phyloP scores from a whole-genome alignment of 129 eudicot species.

The Flaveria brownii region DNA sequence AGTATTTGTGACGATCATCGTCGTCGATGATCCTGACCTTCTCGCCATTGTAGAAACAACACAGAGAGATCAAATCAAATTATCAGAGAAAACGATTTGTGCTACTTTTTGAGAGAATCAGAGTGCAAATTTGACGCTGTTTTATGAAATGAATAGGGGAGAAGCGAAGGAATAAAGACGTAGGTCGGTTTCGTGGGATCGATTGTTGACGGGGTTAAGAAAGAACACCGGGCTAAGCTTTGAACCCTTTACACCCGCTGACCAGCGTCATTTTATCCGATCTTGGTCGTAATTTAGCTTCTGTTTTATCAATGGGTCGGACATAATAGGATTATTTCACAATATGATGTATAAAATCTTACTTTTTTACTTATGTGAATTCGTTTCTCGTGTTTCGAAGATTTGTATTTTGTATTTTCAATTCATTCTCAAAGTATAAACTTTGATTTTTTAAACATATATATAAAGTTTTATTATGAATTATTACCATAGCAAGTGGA shows the following conservation, averaged over 20 bases:
- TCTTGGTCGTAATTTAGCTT: not conserved
- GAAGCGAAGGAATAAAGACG: conserved; percentile 5
- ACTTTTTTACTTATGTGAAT: too few species aligned
- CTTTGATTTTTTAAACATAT: too few species aligned
- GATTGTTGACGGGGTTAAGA: conserved; percentile 22
- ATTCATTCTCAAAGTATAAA: too few species aligned
- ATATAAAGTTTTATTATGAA: too few species aligned
- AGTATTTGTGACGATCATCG: conserved; percentile 83
- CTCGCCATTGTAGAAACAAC: conserved; percentile 42
- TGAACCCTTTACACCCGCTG: not conserved
- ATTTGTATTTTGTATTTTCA: too few species aligned
- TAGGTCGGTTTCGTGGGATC: conserved; percentile 33
- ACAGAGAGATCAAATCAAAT: conserved; percentile 20
- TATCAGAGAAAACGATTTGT: not conserved
- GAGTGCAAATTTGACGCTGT: too few species aligned
- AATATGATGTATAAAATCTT: too few species aligned
- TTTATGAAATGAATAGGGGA: not conserved
- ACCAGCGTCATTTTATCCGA: not conserved
- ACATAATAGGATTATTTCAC: too few species aligned
- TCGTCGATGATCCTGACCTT: conserved; percentile 42
- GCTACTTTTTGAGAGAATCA: not conserved
- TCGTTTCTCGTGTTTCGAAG: too few species aligned
- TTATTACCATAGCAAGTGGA: too few species aligned
- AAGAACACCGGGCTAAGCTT: conserved; percentile 11
- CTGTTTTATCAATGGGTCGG: too few species aligned